Percentiles rank a stretch among this genome's conserved stretches.
Conservation (phyloP, 192 early-diverging fungal genomes). For the Dimargaris xerosporica region DNA sequence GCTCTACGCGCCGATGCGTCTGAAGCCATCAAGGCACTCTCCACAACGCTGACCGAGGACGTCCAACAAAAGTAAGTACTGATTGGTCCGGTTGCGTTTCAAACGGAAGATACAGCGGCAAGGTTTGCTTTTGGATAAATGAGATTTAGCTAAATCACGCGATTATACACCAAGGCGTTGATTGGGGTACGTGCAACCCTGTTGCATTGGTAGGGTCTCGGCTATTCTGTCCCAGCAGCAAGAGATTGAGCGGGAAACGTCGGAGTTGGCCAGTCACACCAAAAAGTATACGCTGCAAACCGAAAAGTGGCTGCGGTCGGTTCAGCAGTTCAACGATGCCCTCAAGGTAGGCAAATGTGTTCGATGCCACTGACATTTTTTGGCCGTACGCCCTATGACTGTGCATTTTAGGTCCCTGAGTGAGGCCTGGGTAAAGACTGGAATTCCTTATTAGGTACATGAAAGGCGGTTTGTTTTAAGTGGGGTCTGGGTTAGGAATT, state of each 20-base stretch:
- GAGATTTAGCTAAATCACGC: neutral
- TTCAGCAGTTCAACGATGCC: conserved; percentile 56
- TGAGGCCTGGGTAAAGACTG: neutral
- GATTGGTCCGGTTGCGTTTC: neutral
- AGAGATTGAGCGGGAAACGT: conserved; percentile 45
- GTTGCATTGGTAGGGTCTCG: conserved; percentile 27
- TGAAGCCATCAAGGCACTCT: conserved; percentile 28
- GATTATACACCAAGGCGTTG: neutral
- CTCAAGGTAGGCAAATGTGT: conserved; percentile 44
- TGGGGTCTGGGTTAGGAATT: conserved; percentile 38
- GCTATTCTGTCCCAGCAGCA: conserved; percentile 46
- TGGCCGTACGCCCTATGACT: neutral
- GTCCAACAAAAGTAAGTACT: conserved; percentile 34
- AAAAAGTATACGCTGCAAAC: conserved; percentile 41
- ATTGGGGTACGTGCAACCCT: neutral
- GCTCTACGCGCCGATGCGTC: conserved; percentile 38
- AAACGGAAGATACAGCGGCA: neutral
- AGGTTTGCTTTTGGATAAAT: neutral
- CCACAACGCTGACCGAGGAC: conserved; percentile 39
- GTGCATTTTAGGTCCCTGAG: neutral
- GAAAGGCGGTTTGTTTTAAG: neutral
- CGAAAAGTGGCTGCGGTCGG: conserved; percentile 60
- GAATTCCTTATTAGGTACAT: neutral
- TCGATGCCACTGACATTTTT: neutral
- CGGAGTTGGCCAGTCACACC: conserved; percentile 31